Percentiles rank a stretch among this genome's conserved stretches.
Evolutionary conservation across 2,329 filamentous ascomycete species (phyloP).

Genomic region (Emergomyces orientalis): DNA sequence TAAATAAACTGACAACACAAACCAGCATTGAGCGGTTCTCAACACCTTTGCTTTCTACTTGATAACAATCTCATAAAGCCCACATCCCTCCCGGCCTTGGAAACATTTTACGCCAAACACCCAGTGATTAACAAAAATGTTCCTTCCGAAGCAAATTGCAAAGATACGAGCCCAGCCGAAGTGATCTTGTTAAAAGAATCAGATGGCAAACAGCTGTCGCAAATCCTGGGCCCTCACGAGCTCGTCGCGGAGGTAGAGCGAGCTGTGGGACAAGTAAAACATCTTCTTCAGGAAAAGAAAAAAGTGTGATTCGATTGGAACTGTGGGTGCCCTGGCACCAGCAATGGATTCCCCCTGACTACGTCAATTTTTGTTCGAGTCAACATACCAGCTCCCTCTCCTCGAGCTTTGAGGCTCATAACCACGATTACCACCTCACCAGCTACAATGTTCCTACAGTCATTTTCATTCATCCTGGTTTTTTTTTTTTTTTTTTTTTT

Average conservation of each 20-base stretch:
- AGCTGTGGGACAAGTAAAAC: conserved; percentile 62
- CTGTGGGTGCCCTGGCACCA: background rate
- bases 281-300: conserved; percentile 25
- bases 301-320: background rate
- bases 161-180: conserved; percentile 23
- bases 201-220: conserved; percentile 50
- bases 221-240: conserved; percentile 57
- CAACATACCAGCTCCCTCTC: background rate
- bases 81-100: conserved; percentile 58
- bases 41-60: conserved; percentile 73
- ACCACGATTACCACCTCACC: background rate
- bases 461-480: background rate
- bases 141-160: conserved; percentile 21
- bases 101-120: conserved; percentile 58
- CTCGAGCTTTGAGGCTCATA: background rate
- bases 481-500: background rate
- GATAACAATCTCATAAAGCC: conserved; percentile 60
- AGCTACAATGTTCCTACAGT: background rate
- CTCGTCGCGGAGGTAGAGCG: conserved; percentile 64
- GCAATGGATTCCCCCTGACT: background rate
- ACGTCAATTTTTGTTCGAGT: background rate
- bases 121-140: conserved; percentile 18
- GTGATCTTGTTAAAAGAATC: conserved; percentile 39
- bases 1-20: conserved; percentile 13
- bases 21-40: conserved; percentile 67